These are phyloP conservation scores for Vigna mungo DNA, from an alignment of 306 rosid genomes.

Conservation along the genomic window DNA sequence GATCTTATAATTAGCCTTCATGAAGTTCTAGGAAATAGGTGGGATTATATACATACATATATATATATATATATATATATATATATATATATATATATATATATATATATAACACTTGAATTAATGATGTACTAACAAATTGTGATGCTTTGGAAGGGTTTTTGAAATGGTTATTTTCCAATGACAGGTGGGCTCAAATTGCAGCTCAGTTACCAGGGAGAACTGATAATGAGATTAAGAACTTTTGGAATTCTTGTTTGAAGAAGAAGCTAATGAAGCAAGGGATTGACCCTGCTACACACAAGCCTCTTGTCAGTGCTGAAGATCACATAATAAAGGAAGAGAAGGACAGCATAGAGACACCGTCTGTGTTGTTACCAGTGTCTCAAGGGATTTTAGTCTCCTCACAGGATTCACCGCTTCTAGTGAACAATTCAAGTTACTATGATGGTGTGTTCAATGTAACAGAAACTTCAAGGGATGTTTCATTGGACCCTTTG, in stretches of 20 bases:
- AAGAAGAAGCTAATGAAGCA: constrained; percentile 94
- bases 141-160: background rate
- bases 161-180: constrained; percentile 2
- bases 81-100: background rate
- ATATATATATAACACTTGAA: too few species aligned
- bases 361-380: constrained; percentile 43
- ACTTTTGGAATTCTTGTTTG: constrained; percentile 90
- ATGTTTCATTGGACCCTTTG: constrained; percentile 55
- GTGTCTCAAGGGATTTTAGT: constrained; percentile 37
- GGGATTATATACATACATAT: background rate
- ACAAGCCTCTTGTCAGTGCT: constrained; percentile 60
- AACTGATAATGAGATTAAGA: constrained; percentile 94
- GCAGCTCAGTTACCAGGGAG: constrained; percentile 92
- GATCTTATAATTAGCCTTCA: constrained; percentile 84
- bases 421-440: constrained; percentile 53
- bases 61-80: background rate
- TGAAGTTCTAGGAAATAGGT: constrained; percentile 92
- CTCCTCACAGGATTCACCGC: constrained; percentile 56
- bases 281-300: constrained; percentile 93
- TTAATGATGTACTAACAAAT: background rate
- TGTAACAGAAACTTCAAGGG: constrained; percentile 51
- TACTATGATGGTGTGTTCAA: constrained; percentile 50
- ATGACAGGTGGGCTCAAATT: constrained; percentile 92
- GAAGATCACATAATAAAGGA: constrained; percentile 47
- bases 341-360: constrained; percentile 48